phyloP scores from a whole-genome alignment of 805 yeast species.

The Starmerella potacharoeniae region DNA sequence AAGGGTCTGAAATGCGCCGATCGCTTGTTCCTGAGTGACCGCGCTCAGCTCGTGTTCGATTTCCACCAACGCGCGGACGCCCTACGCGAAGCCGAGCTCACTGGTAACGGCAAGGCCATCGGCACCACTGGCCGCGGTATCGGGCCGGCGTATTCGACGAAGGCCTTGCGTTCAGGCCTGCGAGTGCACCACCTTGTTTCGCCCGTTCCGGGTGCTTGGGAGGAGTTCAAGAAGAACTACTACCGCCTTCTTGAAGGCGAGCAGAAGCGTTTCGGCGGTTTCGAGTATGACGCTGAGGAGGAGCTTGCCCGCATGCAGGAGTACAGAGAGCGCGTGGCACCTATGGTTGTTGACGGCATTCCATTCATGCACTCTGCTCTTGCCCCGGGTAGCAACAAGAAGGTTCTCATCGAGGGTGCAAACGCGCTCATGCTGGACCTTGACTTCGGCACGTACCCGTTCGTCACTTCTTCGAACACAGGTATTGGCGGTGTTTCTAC shows the following conservation, averaged over 20 bases:
- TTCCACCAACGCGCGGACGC: constrained; percentile 97
- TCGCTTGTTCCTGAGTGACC: constrained; percentile 75
- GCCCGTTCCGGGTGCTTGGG: constrained; percentile 87
- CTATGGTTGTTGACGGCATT: constrained; percentile 89
- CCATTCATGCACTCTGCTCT: constrained; percentile 66
- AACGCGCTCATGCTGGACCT: constrained; percentile 95
- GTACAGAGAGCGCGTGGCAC: constrained; percentile 62
- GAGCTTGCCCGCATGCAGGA: constrained; percentile 69
- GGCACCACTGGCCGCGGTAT: constrained; percentile 99
- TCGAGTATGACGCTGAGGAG: constrained; percentile 66
- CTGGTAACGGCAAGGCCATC: constrained; percentile 67
- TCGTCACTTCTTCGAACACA: constrained; percentile 88
- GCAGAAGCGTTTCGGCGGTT: constrained; percentile 78
- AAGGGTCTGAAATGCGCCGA: constrained; percentile 68
- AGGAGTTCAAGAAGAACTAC: constrained; percentile 69
- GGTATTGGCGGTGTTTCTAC: constrained; percentile 97
- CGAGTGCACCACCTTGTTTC: constrained; percentile 92
- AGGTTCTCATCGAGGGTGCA: constrained; percentile 92
- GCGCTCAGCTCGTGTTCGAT: constrained; percentile 94
- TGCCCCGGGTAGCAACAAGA: constrained; percentile 47
- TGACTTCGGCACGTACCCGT: constrained; percentile 97
- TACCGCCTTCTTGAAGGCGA: constrained; percentile 69
- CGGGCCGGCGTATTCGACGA: constrained; percentile 96
- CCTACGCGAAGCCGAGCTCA: constrained; percentile 83
- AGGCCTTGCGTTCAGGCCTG: constrained; percentile 91